phyloP scores from a whole-genome alignment of 2,329 filamentous ascomycete species.

The Colletotrichum eleusines region DNA sequence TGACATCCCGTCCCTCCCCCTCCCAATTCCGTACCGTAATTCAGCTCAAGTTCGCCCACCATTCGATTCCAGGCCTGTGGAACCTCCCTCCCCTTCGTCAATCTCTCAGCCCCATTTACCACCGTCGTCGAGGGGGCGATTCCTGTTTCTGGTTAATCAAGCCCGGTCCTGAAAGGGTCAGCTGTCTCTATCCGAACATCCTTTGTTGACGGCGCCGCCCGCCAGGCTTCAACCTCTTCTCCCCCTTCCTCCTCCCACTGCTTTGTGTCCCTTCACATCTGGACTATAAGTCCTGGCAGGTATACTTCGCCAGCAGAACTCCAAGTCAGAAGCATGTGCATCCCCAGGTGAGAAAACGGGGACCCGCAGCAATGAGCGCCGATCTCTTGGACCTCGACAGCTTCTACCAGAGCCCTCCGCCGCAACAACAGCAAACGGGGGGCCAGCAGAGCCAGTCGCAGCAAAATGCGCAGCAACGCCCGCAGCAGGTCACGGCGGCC shows the following conservation, averaged over 20 bases:
- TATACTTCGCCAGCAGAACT: not conserved
- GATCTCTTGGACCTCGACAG: constrained; percentile 74
- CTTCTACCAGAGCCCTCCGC: constrained; percentile 55
- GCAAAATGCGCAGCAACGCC: constrained; percentile 37
- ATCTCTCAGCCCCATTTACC: constrained; percentile 33
- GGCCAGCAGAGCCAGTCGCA: constrained; percentile 40
- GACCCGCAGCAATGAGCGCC: constrained; percentile 66
- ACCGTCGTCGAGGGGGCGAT: constrained; percentile 34
- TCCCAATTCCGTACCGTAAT: no score
- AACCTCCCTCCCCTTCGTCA: constrained; percentile 30
- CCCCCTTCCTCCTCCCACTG: constrained; percentile 9
- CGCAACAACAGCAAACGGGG: constrained; percentile 39
- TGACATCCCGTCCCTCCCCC: not conserved
- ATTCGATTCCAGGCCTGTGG: constrained; percentile 33
- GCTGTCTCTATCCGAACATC: constrained; percentile 27
- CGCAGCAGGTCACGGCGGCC: constrained; percentile 38
- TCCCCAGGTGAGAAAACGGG: constrained; percentile 29
- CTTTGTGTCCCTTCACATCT: constrained; percentile 10
- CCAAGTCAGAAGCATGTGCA: constrained; percentile 27
- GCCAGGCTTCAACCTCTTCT: constrained; percentile 16
- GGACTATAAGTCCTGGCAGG: constrained; percentile 5
- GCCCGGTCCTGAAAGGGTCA: constrained; percentile 18
- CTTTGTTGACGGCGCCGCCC: constrained; percentile 35
- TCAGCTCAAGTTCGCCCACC: constrained; percentile 19
- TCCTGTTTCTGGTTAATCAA: constrained; percentile 29